Evolutionary conservation across 352 stramenopile genomes (phyloP).

Genomic region (Globisporangium radiosum): DNA sequence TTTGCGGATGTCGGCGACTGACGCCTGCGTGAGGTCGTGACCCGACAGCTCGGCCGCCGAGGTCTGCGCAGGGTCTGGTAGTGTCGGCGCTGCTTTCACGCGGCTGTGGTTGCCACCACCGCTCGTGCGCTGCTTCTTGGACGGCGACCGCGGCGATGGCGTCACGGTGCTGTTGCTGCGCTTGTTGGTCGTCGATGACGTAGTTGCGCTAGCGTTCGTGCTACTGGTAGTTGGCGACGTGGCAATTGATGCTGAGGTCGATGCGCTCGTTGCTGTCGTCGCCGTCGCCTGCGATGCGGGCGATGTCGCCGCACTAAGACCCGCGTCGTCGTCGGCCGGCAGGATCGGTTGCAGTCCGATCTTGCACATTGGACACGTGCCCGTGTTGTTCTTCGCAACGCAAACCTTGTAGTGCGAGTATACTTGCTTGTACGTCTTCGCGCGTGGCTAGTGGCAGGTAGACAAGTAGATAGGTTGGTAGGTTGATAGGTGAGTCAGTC

Average conservation of each 20-base stretch:
- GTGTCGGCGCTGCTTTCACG: conserved; percentile 23
- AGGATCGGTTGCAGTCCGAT: conserved; percentile 66
- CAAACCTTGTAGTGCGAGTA: conserved; percentile 81
- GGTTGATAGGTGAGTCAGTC: too few relatives aligned
- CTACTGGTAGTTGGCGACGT: conserved; percentile 29
- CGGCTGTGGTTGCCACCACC: conserved; percentile 34
- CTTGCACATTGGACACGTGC: conserved; percentile 81
- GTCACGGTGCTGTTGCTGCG: conserved; percentile 43
- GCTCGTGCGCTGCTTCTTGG: conserved; percentile 55
- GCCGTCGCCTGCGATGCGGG: conserved; percentile 17
- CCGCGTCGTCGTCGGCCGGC: conserved; percentile 14
- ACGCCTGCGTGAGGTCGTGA: conserved; percentile 56
- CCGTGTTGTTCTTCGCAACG: conserved; percentile 68
- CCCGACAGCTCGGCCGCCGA: conserved; percentile 23
- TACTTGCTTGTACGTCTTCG: conserved; percentile 84
- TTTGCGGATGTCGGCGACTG: conserved; percentile 62
- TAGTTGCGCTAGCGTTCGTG: background rate
- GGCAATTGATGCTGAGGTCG: conserved; percentile 7
- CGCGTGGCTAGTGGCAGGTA: conserved; percentile 29
- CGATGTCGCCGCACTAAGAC: conserved; percentile 23
- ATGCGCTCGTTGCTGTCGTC: background rate
- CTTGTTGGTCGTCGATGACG: conserved; percentile 27
- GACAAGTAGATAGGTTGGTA: too few relatives aligned
- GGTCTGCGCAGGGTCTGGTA: conserved; percentile 18
- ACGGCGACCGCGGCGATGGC: conserved; percentile 63